Evolutionary conservation across 305 asterid species (phyloP).

Genomic region (Fraxinus latifolia): DNA sequence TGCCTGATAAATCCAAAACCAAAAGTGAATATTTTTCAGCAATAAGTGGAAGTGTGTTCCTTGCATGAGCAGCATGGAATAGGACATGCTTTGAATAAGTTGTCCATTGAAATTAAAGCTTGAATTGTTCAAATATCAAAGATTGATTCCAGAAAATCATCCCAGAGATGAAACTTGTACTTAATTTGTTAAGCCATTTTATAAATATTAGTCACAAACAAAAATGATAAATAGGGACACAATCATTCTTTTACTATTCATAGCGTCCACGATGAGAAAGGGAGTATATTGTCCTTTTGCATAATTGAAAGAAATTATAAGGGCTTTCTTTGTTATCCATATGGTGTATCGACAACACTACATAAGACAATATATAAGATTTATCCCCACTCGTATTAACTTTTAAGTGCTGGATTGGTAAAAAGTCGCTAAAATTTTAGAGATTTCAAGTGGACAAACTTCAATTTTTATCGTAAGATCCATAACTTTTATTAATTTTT

Average conservation of each 20-base stretch:
- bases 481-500: background rate
- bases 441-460: background rate
- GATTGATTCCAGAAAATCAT: conserved; percentile 11
- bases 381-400: background rate
- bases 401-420: background rate
- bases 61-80: conserved; percentile 19
- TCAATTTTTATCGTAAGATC: background rate
- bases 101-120: conserved; percentile 16
- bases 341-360: background rate
- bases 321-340: background rate
- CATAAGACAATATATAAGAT: background rate
- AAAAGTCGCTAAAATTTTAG: background rate
- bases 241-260: conserved; percentile 8
- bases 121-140: background rate
- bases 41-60: conserved; percentile 31
- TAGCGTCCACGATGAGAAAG: background rate
- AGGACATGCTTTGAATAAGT: background rate
- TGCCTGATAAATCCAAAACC: conserved; percentile 44
- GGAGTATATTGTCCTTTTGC: conserved; percentile 9
- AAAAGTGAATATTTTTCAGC: conserved; percentile 19
- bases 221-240: conserved; percentile 10
- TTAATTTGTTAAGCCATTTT: background rate
- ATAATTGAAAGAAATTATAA: conserved; percentile 10
- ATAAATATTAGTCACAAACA: background rate
- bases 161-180: background rate